These are phyloP conservation scores for Pharnaceum exiguum DNA, from an alignment of 148 eudicot species.

Conservation along the genomic window DNA sequence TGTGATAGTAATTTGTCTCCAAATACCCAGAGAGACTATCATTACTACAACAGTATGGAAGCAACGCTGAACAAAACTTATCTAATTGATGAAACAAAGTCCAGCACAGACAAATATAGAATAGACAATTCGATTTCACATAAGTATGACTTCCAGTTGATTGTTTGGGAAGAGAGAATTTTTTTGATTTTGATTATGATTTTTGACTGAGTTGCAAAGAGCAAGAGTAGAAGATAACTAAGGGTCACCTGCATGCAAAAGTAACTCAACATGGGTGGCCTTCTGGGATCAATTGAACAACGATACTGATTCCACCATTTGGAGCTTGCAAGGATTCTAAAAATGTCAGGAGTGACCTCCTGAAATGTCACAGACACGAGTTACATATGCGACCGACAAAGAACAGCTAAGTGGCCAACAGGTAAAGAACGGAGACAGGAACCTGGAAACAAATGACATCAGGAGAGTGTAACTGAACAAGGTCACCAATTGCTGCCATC, in stretches of 20 bases:
- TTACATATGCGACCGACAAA: neutral
- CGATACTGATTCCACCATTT: conserved; percentile 76
- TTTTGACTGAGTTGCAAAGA: neutral
- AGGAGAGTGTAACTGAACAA: conserved; percentile 76
- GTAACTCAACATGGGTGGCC: conserved; percentile 40
- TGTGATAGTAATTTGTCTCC: neutral
- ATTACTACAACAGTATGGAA: no score
- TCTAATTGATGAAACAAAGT: neutral
- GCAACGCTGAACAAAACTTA: no score
- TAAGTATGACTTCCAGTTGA: neutral
- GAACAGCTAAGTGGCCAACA: neutral
- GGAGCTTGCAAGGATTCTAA: conserved; percentile 50
- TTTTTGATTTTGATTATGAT: neutral
- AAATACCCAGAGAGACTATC: no score
- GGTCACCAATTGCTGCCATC: conserved; percentile 83
- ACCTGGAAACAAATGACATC: conserved; percentile 96
- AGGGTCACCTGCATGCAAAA: conserved; percentile 89
- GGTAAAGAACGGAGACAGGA: neutral
- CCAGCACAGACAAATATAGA: neutral
- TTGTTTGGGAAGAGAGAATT: neutral
- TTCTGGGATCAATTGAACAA: conserved; percentile 55
- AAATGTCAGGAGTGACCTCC: conserved; percentile 85
- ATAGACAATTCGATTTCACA: neutral
- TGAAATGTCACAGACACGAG: conserved; percentile 21
- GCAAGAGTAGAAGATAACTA: neutral